phyloP scores from a whole-genome alignment of 306 rosid genomes.

The Vigna mungo region DNA sequence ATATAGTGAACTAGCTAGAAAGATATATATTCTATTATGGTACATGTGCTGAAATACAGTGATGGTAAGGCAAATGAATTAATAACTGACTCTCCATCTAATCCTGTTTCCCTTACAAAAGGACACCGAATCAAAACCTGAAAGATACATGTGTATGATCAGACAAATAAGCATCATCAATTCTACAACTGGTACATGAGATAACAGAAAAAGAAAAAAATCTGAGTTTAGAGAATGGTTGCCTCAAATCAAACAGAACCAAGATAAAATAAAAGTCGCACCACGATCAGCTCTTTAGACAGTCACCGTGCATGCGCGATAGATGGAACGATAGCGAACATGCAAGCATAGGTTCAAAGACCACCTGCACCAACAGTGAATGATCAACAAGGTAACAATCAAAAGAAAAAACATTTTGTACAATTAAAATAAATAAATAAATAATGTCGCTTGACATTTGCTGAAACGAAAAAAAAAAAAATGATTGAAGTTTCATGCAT shows the following conservation, averaged over 20 bases:
- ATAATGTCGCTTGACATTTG: constrained; percentile 29
- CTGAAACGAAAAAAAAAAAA: constrained; percentile 14
- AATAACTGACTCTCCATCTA: constrained; percentile 23
- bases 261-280: constrained; percentile 21
- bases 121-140: constrained; percentile 40
- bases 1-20: constrained; percentile 5
- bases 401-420: constrained; percentile 41
- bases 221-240: constrained; percentile 2
- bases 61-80: constrained; percentile 1
- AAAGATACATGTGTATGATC: constrained; percentile 22
- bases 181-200: background rate
- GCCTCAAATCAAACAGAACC: constrained; percentile 37
- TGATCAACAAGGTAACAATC: constrained; percentile 50
- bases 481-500: background rate
- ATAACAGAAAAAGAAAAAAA: constrained; percentile 3
- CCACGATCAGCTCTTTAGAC: constrained; percentile 29
- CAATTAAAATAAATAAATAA: constrained; percentile 33
- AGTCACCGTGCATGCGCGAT: constrained; percentile 33
- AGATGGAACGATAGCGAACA: constrained; percentile 48
- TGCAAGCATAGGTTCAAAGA: constrained; percentile 56
- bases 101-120: constrained; percentile 32
- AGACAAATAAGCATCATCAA: constrained; percentile 23
- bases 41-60: constrained; percentile 30
- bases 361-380: constrained; percentile 51
- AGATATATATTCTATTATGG: background rate